phyloP scores from a whole-genome alignment of 2,329 filamentous ascomycete genomes.

The Mariannaea elegans region DNA sequence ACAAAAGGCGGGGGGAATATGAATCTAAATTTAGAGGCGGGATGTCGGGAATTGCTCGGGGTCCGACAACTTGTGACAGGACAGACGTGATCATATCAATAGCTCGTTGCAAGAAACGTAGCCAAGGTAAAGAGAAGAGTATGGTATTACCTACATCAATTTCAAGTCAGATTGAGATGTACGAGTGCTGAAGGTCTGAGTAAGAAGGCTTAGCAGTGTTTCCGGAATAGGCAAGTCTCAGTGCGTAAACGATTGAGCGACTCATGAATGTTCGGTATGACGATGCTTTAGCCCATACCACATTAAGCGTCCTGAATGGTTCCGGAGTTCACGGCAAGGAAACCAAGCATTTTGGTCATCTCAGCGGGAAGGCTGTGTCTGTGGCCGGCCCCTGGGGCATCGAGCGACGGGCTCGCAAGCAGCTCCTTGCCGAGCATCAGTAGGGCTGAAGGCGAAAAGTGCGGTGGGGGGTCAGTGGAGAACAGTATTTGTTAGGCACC shows the following conservation, averaged over 20 bases:
- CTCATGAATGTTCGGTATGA: slow-evolving; percentile 1
- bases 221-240: slow-evolving; percentile 7
- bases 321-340: not conserved
- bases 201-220: not conserved
- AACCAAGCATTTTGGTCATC: not conserved
- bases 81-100: not conserved
- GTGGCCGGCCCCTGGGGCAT: no score
- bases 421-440: not conserved
- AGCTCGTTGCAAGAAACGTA: not conserved
- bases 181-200: not conserved
- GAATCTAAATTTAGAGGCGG: slow-evolving; percentile 18
- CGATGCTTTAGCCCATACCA: not conserved
- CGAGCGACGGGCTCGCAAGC: not conserved
- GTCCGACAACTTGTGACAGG: not conserved
- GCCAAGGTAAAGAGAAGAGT: not conserved
- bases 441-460: slow-evolving; percentile 17
- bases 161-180: not conserved
- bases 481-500: not conserved
- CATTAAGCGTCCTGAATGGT: not conserved
- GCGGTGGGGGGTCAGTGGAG: not conserved
- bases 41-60: not conserved
- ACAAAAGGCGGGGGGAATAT: not conserved
- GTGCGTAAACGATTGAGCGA: not conserved
- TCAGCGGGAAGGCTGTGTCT: not conserved
- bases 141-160: not conserved